Evolutionary conservation across 2,329 filamentous ascomycete species (phyloP), one percentile per base, ranked within the genome.

Genomic region (Lasiodiplodia citricola): DNA sequence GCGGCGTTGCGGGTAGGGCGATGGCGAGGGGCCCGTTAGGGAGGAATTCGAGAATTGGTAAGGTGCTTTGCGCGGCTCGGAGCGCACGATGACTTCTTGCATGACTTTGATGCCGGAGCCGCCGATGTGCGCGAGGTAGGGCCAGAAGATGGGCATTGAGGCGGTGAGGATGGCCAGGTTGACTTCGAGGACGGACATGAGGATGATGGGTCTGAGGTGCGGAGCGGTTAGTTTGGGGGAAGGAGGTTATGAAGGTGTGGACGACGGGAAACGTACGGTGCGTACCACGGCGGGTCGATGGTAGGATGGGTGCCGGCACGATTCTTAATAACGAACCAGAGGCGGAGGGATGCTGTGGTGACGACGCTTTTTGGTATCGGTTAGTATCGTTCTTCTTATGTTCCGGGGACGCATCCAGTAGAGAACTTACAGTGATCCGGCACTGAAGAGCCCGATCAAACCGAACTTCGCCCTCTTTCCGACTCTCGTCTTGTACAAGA

Each of bases 381-480:
- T 35, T 51, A 28, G 38, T 16, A 47, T 23, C n/a, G 14, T n/a
- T 62, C 31, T 18, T 50, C 16, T 28, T 5, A 28, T 37, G 13
- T 31, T n/a, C 8, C 5, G 8, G 8, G 2, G n/a, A 38, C 4
- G 23, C 11, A 7, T 44, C 10, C 10, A 18, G 2, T 5, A 41
- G 18, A 38, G 5, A 23, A 21, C 67, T 51, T 21, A 68, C 67
- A 68, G 37, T 16, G 60, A 38, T 16, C 67, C 67, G 18, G 62
- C 51, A 44, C 38, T 65, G 31, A 68, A 68, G 1, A 80, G 69
- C 0, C 72, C 71, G 5, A 77, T 72, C 1, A 80, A 56, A 1
- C 77, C 77, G 6, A 71, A 35, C 64, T 72, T 73, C 13, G 74
- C 76, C 68, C 74, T 79, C n/a, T 74, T 76, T 3, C 71, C 71